Base-by-base conservation (phyloP, 805 yeast species). In the Cyberlindnera mrakii region DNA sequence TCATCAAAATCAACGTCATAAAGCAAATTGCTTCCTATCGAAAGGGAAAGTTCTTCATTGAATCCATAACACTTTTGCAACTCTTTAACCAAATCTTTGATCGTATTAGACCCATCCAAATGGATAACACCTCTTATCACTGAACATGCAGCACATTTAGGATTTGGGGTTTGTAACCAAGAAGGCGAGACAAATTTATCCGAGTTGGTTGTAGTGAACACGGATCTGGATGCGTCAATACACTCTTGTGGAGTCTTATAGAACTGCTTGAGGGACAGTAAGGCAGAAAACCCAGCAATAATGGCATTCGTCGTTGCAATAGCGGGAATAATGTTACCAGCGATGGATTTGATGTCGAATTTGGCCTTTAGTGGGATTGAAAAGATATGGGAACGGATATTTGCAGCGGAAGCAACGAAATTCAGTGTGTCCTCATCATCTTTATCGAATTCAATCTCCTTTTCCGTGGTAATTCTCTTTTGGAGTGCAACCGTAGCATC, bases 321-420 rank as follows among this genome's bases (percentile, higher is more conserved):
- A 0, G 99, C 99, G 0, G 99, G 99, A 33, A 93, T 93, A 54
- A 93, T 93, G 62, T 91, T 93, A 6, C 99, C 99, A 0, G 99
- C 99, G 50, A 91, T 89, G 56, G 85, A 95, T 60, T 93, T 93
- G 48, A 85, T 77, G 47, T 88, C 96, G 58, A 95, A 93, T 46
- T 85, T 82, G 3, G 93, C 72, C 58, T 84, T 82, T 40, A 69
- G 52, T 30, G 80, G 85, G 44, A 90, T 89, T 19, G 72, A 68
- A 58, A 90, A 91, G 3, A 85, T 72, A 39, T 55, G 57, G 0
- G 91, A 81, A 50, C 96, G 72, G 38, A 90, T 69, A 55, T 89
- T 88, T 0, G 96, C 79, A 1, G 96, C 79, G 0, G 96, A 79
- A 3, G 79, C 83, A 5, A 95, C 97, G 65, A 93, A 93, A 53